Evolutionary conservation across 2,329 filamentous ascomycete genomes (phyloP).

Genomic region (Chrysoporthe cubensis): DNA sequence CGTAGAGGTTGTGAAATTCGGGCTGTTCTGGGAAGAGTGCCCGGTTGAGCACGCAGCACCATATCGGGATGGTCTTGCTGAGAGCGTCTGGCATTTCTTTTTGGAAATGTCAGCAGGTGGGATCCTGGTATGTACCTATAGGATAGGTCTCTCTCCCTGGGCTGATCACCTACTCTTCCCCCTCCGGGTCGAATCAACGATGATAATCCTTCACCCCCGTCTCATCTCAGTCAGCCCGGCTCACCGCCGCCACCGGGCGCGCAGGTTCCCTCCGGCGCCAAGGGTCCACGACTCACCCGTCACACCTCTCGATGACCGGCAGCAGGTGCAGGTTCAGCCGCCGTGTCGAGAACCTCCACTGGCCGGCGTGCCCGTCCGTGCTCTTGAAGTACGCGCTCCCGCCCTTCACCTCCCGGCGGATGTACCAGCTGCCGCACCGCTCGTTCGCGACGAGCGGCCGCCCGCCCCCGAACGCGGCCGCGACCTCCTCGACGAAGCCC

Average conservation of each 20-base stretch:
- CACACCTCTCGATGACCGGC: constrained; percentile 64
- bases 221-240: not conserved
- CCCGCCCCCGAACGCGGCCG: constrained; percentile 47
- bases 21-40: constrained; percentile 68
- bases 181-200: constrained; percentile 90
- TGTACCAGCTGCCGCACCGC: constrained; percentile 95
- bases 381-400: constrained; percentile 95
- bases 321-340: constrained; percentile 84
- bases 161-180: constrained; percentile 70
- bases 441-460: constrained; percentile 89
- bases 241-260: not conserved
- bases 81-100: constrained; percentile 89
- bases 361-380: constrained; percentile 88
- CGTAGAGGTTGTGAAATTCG: constrained; percentile 60
- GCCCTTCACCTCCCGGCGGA: constrained; percentile 64
- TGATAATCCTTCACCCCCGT: constrained; percentile 58
- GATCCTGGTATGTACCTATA: not conserved
- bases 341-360: constrained; percentile 88
- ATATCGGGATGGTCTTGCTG: constrained; percentile 91
- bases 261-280: not conserved
- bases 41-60: constrained; percentile 85
- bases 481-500: constrained; percentile 69
- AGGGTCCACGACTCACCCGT: constrained; percentile 59
- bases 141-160: too few species aligned
- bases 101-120: not conserved